These are phyloP conservation scores for Candida gigantensis DNA, from an alignment of 1,139 yeast species.

Conservation along the genomic window DNA sequence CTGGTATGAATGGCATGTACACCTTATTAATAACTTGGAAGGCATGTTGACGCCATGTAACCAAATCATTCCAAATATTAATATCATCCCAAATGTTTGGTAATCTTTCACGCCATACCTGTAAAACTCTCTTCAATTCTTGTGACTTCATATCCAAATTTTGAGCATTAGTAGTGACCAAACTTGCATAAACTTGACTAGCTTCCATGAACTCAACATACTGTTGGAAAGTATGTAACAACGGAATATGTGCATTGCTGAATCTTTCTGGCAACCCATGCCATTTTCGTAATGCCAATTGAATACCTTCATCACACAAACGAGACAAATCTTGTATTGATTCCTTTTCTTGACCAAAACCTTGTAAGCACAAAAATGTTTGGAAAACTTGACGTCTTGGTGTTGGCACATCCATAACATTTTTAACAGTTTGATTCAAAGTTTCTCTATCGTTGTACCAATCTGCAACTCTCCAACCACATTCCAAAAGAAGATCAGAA, in stretches of 20 bases:
- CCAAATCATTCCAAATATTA: slow-evolving; percentile 95
- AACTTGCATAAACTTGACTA: slow-evolving; percentile 85
- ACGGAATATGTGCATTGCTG: slow-evolving; percentile 84
- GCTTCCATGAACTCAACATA: slow-evolving; percentile 98
- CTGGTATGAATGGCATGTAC: slow-evolving; percentile 89
- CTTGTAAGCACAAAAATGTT: slow-evolving; percentile 89
- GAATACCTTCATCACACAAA: slow-evolving; percentile 94
- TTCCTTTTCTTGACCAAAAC: slow-evolving; percentile 88
- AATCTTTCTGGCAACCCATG: slow-evolving; percentile 79
- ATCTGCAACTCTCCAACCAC: slow-evolving; percentile 99
- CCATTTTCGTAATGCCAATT: slow-evolving; percentile 91
- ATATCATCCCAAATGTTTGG: slow-evolving; percentile 98
- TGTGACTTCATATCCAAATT: slow-evolving; percentile 90
- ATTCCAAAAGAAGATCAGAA: slow-evolving; percentile 87
- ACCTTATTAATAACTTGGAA: slow-evolving; percentile 96
- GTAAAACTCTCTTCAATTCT: slow-evolving; percentile 89
- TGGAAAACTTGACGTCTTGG: slow-evolving; percentile 96
- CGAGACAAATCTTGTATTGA: slow-evolving; percentile 78
- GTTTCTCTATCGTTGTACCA: slow-evolving; percentile 97
- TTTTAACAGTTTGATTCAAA: slow-evolving; percentile 88
- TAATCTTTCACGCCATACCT: slow-evolving; percentile 96
- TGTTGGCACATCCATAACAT: slow-evolving; percentile 98
- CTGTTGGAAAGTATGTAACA: slow-evolving; percentile 93
- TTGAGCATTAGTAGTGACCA: slow-evolving; percentile 88
- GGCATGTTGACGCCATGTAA: slow-evolving; percentile 98